These are phyloP conservation scores for Trichoderma sp. DNA, from an alignment of 2,329 filamentous ascomycete species.

Conservation along the genomic window DNA sequence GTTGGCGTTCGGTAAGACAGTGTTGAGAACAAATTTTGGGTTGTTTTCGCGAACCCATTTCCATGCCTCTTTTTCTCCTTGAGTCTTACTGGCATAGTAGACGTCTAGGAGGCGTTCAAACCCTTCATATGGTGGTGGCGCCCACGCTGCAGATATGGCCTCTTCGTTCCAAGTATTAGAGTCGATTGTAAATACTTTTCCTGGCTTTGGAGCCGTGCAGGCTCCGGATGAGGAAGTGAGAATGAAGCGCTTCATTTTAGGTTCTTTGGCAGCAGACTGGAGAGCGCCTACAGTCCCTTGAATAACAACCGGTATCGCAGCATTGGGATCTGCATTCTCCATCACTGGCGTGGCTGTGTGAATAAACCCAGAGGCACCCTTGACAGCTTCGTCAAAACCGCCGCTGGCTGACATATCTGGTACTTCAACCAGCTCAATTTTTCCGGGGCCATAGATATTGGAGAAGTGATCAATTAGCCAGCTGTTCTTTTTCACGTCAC, in stretches of 20 bases:
- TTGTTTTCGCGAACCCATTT: constrained; percentile 33
- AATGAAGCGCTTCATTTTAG: constrained; percentile 41
- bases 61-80: constrained; percentile 40
- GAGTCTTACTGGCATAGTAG: constrained; percentile 41
- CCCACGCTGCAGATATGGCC: constrained; percentile 36
- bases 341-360: constrained; percentile 40
- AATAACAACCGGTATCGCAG: constrained; percentile 38
- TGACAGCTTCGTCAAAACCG: constrained; percentile 31
- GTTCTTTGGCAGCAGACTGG: constrained; percentile 35
- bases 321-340: constrained; percentile 37
- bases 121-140: constrained; percentile 34
- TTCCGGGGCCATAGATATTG: constrained; percentile 22
- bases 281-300: constrained; percentile 31
- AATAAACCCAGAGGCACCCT: constrained; percentile 32
- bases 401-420: constrained; percentile 31
- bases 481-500: constrained; percentile 24
- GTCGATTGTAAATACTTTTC: constrained; percentile 23
- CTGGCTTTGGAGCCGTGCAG: constrained; percentile 23
- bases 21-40: constrained; percentile 30
- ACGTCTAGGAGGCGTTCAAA: constrained; percentile 24
- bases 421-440: constrained; percentile 35
- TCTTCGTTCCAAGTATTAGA: constrained; percentile 37
- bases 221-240: constrained; percentile 38
- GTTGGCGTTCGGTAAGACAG: constrained; percentile 33
- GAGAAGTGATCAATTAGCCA: constrained; percentile 30